Evolutionary conservation across 148 eudicot genomes (phyloP).

Genomic region (Amaranthus hypochondriacus): DNA sequence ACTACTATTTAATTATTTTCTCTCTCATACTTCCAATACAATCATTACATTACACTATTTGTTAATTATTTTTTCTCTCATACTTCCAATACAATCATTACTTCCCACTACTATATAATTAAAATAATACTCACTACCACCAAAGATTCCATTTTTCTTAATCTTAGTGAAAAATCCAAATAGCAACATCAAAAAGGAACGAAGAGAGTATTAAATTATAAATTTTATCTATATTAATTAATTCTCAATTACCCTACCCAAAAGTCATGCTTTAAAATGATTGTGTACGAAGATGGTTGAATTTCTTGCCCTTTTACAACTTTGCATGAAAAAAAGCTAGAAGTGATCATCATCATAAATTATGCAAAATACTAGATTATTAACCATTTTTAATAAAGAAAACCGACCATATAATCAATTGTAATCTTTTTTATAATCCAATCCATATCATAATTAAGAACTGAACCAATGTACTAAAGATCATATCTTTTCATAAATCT

Average conservation of each 20-base stretch:
- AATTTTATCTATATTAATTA: neutral
- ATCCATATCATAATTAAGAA: constrained; percentile 3
- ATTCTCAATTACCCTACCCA: neutral
- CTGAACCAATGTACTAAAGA: constrained; percentile 21
- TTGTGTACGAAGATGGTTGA: neutral
- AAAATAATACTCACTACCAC: too few species aligned
- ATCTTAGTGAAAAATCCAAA: too few species aligned
- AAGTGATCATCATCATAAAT: constrained; percentile 17
- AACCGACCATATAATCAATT: constrained; percentile 6
- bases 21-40: too few species aligned
- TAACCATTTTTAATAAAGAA: neutral
- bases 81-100: too few species aligned
- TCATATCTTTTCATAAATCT: constrained; percentile 22
- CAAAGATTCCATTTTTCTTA: too few species aligned
- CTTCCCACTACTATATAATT: too few species aligned
- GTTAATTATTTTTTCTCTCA: too few species aligned
- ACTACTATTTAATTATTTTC: too few species aligned
- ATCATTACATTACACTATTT: too few species aligned
- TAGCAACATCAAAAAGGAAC: too few species aligned
- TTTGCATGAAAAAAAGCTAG: neutral
- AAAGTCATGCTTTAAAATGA: neutral
- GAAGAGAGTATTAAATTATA: neutral
- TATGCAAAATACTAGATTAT: constrained; percentile 15
- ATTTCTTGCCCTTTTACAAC: neutral
- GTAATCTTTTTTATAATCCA: neutral